These are phyloP conservation scores for Fusarium buharicum DNA, from an alignment of 2,329 filamentous ascomycete genomes.

Conservation along the genomic window DNA sequence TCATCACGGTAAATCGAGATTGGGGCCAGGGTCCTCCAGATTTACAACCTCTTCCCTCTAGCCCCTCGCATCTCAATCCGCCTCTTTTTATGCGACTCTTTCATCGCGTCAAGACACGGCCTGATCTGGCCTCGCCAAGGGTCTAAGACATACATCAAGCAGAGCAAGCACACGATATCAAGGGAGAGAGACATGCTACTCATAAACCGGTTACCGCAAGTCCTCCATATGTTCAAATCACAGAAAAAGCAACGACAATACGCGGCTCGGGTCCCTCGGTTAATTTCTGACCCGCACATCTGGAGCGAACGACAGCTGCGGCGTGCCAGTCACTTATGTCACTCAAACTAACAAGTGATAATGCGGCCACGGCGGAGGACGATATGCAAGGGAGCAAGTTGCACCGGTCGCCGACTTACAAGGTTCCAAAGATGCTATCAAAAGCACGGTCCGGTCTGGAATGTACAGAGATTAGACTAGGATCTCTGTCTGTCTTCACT, in stretches of 20 bases:
- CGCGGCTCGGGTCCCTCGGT: constrained; percentile 29
- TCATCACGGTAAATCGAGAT: constrained; percentile 6
- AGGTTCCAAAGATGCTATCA: constrained; percentile 8
- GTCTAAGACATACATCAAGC: constrained; percentile 34
- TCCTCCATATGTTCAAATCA: constrained; percentile 8
- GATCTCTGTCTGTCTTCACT: constrained; percentile 14
- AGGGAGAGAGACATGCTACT: constrained; percentile 24
- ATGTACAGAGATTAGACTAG: constrained; percentile 29
- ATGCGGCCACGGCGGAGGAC: constrained; percentile 12
- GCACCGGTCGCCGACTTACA: constrained; percentile 18
- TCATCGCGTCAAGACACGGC: constrained; percentile 4
- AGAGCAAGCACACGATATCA: constrained; percentile 7
- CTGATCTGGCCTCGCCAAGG: constrained; percentile 14
- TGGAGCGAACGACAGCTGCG: not conserved
- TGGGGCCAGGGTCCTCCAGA: constrained; percentile 10
- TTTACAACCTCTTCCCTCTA: constrained; percentile 18
- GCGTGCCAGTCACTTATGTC: constrained; percentile 5
- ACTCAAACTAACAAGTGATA: not conserved
- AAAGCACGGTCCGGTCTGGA: constrained; percentile 15
- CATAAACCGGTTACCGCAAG: constrained; percentile 9
- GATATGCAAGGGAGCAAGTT: constrained; percentile 29
- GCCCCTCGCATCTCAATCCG: constrained; percentile 32
- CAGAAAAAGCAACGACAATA: constrained; percentile 26
- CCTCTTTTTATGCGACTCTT: constrained; percentile 7
- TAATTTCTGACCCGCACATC: constrained; percentile 13